Conservation (phyloP, 2,329 filamentous ascomycete species). For the Fusarium verrucosum region DNA sequence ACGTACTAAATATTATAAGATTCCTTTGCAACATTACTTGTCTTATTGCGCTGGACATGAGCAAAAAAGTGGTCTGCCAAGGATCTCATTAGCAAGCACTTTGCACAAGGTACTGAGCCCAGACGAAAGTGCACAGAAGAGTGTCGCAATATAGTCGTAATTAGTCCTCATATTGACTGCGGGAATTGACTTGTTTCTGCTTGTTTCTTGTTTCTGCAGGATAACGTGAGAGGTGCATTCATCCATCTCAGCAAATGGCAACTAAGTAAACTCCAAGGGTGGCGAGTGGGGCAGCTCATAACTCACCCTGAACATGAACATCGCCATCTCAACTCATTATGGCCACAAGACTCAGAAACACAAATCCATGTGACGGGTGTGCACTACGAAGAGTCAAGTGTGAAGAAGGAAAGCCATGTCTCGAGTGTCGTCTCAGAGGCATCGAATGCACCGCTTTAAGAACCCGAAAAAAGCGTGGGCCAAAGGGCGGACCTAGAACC, state of each 20-base stretch:
- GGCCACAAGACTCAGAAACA: conserved; percentile 27
- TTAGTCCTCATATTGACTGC: no score
- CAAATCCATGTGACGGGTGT: conserved; percentile 33
- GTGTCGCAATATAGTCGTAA: no score
- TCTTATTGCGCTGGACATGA: no score
- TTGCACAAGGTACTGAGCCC: no score
- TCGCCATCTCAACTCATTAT: conserved; percentile 10
- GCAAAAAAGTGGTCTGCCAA: no score
- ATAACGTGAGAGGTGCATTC: background rate
- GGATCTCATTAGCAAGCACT: no score
- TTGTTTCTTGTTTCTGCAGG: background rate
- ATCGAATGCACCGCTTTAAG: conserved; percentile 29
- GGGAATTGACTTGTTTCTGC: no score
- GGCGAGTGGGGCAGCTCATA: conserved; percentile 25
- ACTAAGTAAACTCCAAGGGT: background rate
- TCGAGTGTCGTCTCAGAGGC: conserved; percentile 27
- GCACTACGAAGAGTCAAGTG: conserved; percentile 31
- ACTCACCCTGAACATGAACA: background rate
- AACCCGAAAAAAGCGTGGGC: conserved; percentile 28
- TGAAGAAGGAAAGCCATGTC: conserved; percentile 28
- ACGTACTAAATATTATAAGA: no score
- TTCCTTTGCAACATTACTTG: no score
- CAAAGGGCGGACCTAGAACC: conserved; percentile 28
- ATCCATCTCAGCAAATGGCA: background rate
- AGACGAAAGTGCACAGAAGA: no score